Evolutionary conservation across 345 rosid species (phyloP).

Genomic region (Aegle marmelos): DNA sequence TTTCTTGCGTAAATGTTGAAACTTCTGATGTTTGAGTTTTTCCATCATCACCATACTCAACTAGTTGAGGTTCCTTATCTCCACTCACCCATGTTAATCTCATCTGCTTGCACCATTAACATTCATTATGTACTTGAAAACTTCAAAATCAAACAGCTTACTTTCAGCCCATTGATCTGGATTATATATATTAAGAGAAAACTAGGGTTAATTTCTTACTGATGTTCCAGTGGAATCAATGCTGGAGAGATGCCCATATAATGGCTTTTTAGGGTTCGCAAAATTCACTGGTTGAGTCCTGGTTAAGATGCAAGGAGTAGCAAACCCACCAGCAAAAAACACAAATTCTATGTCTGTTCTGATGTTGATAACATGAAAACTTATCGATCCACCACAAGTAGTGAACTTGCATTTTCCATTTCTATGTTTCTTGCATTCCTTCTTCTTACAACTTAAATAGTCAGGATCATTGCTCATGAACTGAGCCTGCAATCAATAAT

Average conservation of each 20-base stretch:
- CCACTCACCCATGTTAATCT: slow-evolving; percentile 75
- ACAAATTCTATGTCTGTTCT: slow-evolving; percentile 62
- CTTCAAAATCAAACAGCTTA: too few relatives aligned
- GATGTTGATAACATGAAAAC: slow-evolving; percentile 58
- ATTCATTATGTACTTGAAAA: too few relatives aligned
- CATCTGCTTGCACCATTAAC: slow-evolving; percentile 37
- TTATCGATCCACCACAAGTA: slow-evolving; percentile 41
- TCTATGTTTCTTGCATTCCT: slow-evolving; percentile 25
- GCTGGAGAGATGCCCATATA: slow-evolving; percentile 54
- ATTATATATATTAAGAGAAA: too few relatives aligned
- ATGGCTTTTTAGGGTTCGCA: slow-evolving; percentile 49
- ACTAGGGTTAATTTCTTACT: slow-evolving; percentile 22
- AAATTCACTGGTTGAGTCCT: slow-evolving; percentile 38
- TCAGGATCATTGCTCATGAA: slow-evolving; percentile 44
- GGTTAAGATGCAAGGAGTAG: slow-evolving; percentile 43
- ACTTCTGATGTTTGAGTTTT: slow-evolving; percentile 36
- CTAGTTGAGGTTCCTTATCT: slow-evolving; percentile 43
- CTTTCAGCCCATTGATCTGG: too few relatives aligned
- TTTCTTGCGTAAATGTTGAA: slow-evolving; percentile 45
- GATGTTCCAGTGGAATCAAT: slow-evolving; percentile 54
- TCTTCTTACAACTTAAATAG: slow-evolving; percentile 45
- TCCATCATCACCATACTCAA: slow-evolving; percentile 46
- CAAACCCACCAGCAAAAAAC: slow-evolving; percentile 52
- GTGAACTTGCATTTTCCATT: slow-evolving; percentile 21
- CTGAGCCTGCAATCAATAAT: slow-evolving; percentile 38